A percentile compares a stretch with the other conserved stretches of the same genome.
These are phyloP conservation scores for Cajanus cajan DNA, from an alignment of 306 rosid species.

Conservation along the genomic window DNA sequence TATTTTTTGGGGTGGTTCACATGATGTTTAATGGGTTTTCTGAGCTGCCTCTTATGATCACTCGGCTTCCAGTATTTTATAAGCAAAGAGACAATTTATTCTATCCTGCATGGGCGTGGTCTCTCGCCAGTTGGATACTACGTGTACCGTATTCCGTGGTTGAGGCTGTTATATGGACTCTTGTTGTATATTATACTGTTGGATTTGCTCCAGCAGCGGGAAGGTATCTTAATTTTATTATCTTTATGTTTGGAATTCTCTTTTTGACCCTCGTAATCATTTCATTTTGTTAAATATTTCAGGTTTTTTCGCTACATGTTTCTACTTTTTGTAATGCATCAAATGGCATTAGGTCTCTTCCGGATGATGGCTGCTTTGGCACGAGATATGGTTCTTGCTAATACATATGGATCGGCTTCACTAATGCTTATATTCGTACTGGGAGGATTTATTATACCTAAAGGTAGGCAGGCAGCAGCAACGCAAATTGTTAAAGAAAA, in stretches of 20 bases:
- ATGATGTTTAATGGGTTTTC: constrained; percentile 92
- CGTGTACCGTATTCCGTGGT: constrained; percentile 77
- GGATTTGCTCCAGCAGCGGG: constrained; percentile 82
- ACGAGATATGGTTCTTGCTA: constrained; percentile 82
- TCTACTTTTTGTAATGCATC: constrained; percentile 69
- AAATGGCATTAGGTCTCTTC: constrained; percentile 92
- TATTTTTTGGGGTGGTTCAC: constrained; percentile 81
- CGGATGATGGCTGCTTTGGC: constrained; percentile 78
- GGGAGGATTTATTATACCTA: constrained; percentile 88
- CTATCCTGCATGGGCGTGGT: constrained; percentile 93
- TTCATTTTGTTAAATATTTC: constrained; percentile 39
- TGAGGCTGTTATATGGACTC: constrained; percentile 80
- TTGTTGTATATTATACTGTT: constrained; percentile 75
- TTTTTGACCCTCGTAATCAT: constrained; percentile 9
- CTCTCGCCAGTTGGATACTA: constrained; percentile 67
- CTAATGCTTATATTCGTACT: constrained; percentile 59
- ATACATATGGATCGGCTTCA: constrained; percentile 89
- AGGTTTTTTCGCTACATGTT: constrained; percentile 88
- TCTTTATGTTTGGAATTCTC: not conserved
- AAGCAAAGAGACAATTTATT: constrained; percentile 87
- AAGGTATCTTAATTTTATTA: constrained; percentile 46
- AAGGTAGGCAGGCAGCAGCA: constrained; percentile 46
- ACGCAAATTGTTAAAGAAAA: not conserved
- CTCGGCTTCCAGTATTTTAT: constrained; percentile 81
- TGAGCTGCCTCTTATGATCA: constrained; percentile 78